These are phyloP conservation scores for Ilyonectria mors-panacis DNA, from an alignment of 2,329 filamentous ascomycete species.

Conservation along the genomic window DNA sequence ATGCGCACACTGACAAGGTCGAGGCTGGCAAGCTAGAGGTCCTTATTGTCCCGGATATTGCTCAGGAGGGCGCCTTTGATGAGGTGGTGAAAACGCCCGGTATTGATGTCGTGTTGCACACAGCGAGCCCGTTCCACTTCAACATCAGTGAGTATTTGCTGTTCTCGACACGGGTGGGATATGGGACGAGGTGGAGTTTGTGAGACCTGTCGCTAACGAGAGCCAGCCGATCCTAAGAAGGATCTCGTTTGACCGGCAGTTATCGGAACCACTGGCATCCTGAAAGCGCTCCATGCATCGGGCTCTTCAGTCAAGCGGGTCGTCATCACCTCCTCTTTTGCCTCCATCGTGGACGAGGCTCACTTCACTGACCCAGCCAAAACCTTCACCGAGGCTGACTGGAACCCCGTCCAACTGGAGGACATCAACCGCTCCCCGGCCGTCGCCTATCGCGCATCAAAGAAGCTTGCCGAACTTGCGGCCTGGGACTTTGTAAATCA, in stretches of 20 bases:
- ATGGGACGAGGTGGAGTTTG: neutral
- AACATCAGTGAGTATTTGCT: conserved; percentile 56
- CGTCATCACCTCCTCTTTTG: conserved; percentile 72
- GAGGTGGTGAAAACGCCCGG: conserved; percentile 67
- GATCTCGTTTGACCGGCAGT: conserved; percentile 73
- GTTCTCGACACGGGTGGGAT: neutral
- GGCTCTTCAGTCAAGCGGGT: conserved; percentile 77
- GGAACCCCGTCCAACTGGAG: conserved; percentile 67
- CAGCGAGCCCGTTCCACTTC: conserved; percentile 73
- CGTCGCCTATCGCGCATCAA: conserved; percentile 68
- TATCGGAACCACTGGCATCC: conserved; percentile 76
- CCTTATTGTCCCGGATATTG: conserved; percentile 83
- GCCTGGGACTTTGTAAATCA: conserved; percentile 67
- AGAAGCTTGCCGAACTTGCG: conserved; percentile 67
- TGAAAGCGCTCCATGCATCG: conserved; percentile 76
- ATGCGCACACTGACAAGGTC: conserved; percentile 59
- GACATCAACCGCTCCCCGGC: conserved; percentile 57
- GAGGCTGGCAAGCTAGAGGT: conserved; percentile 62
- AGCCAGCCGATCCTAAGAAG: conserved; percentile 61
- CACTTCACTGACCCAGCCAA: conserved; percentile 56
- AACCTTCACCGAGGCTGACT: conserved; percentile 63
- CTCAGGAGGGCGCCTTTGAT: conserved; percentile 80
- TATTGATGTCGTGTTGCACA: conserved; percentile 72
- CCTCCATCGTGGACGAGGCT: conserved; percentile 62
- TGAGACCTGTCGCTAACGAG: neutral